Evolutionary conservation across 345 rosid genomes (phyloP), one percentile per base, ranked within the genome.

Genomic region (Aquilaria sinensis): DNA sequence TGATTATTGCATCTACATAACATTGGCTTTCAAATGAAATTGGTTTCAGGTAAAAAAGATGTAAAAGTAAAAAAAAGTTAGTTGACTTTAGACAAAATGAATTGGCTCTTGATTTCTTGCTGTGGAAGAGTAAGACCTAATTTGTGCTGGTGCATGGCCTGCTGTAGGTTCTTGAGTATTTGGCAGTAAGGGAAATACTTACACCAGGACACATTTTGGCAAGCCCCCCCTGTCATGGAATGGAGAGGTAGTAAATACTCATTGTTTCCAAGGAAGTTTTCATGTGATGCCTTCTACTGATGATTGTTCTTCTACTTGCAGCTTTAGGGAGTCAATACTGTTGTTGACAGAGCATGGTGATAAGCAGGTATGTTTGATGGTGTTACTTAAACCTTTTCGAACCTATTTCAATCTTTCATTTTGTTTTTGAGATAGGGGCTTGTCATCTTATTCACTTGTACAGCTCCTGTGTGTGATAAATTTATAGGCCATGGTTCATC

Each of bases 311-410:
- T 69, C 61, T 75, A 72, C 33, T 9, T 83, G 89, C 96, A 94
- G 99, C 82, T 88, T 92, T 73, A 81, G 70, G 63, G 90, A 83
- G 45, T 92, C 98, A 34, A 86, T 94, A 49, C 78, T 94, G 71
- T 88, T 92, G 46, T 82, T 94, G 75, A 90, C 99, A 37, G 99
- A 94, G 77, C 99, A 94, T 68, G 85, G 81, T 57, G 97, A 94
- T 76, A 86, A 81, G 74, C 90, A 88, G 97, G 97, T 90, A 78
- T 60, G 7, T 41, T 12, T 51, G 34, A 32, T 47, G 8, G 43
- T 29, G 60, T 65, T 47, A 54, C 53, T 70, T 49, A 58, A 47
- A 67, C n/a, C 67, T 67, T 10, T 3, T 45, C 14, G 63, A 31
- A 55, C 53, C 58, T 10, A 37, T 32, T 11, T 31, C 29, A 45